Evolutionary conservation across 1,284 basidiomycete genomes (phyloP).

Genomic region (Naganishia albida): DNA sequence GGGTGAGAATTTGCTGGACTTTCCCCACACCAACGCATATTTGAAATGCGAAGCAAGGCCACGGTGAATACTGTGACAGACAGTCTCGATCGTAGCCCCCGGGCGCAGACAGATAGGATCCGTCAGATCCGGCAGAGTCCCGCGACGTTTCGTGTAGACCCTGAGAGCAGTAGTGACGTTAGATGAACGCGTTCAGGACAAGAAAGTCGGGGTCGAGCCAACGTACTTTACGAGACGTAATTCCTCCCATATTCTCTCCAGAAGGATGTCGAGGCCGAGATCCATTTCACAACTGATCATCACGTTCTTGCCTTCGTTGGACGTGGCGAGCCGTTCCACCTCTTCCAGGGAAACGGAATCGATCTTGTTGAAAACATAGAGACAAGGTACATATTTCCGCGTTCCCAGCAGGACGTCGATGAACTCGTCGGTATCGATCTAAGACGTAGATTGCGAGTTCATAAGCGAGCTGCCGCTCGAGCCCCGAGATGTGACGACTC

Average conservation of each 20-base stretch:
- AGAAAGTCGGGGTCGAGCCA: too few species aligned
- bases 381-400: slow-evolving; percentile 89
- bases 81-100: slow-evolving; percentile 91
- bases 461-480: neutral
- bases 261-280: slow-evolving; percentile 82
- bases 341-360: slow-evolving; percentile 86
- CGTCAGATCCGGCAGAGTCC: slow-evolving; percentile 82
- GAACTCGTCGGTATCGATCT: slow-evolving; percentile 96
- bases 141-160: slow-evolving; percentile 94
- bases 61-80: slow-evolving; percentile 88
- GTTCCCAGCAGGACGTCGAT: slow-evolving; percentile 95
- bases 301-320: slow-evolving; percentile 70
- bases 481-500: slow-evolving; percentile 42
- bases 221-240: slow-evolving; percentile 72
- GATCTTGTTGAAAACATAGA: slow-evolving; percentile 95
- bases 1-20: slow-evolving; percentile 84
- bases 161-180: slow-evolving; percentile 33
- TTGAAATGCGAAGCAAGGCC: slow-evolving; percentile 85
- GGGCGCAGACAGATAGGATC: slow-evolving; percentile 92
- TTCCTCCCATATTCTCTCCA: slow-evolving; percentile 88
- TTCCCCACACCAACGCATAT: slow-evolving; percentile 90
- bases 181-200: neutral
- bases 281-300: slow-evolving; percentile 94
- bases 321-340: slow-evolving; percentile 81
- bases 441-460: slow-evolving; percentile 26